Evolutionary conservation across 1,284 basidiomycete species (phyloP), one percentile per base, ranked within the genome.

Genomic region (Inonotus obliquus): DNA sequence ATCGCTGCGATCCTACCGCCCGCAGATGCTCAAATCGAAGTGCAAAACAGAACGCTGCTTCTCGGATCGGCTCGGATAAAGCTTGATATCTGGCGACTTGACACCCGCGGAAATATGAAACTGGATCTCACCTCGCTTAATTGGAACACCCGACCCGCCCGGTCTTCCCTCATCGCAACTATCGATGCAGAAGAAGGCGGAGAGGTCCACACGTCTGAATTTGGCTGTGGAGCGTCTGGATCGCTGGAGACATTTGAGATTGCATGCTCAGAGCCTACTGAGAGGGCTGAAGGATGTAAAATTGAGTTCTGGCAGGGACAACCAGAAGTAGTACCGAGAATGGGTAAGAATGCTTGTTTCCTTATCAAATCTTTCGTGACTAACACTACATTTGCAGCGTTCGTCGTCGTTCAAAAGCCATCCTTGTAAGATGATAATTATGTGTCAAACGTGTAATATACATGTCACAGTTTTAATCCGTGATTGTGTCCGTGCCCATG

Each of bases 301-400:
- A 27, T 59, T 37, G 57, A 52, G 13, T 52, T 59, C 23, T 59
- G 57, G 57, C 57, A 59, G 57, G 57, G 52, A 37, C 57, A 59
- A 32, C 57, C 57, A 35, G 57, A 59, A 49, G 37, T 38, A 1
- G 48, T 29, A 1, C 57, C 57, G 19, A 44, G 41, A n/a, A 44
- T 44, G 41, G 41, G 41, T 44, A 44, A 44, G 41, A n/a, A 14
- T 21, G 1, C 17, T 1, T 44, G 2, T 7, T 44, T 44, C 17
- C 17, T 17, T 14, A 4, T 44, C 17, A 2, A 21, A 14, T n/a
- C 7, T 17, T n/a, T 44, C 13, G 19, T 44, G 17, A 2, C 6
- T 44, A 21, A 44, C 19, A n/a, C 41, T 6, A n/a, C 13, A 6
- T 6, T 21, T 44, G 17, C 19, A 44, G 41, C 41, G 2, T 44